phyloP scores from a whole-genome alignment of 352 stramenopile species.

The Globisporangium barbulae region DNA sequence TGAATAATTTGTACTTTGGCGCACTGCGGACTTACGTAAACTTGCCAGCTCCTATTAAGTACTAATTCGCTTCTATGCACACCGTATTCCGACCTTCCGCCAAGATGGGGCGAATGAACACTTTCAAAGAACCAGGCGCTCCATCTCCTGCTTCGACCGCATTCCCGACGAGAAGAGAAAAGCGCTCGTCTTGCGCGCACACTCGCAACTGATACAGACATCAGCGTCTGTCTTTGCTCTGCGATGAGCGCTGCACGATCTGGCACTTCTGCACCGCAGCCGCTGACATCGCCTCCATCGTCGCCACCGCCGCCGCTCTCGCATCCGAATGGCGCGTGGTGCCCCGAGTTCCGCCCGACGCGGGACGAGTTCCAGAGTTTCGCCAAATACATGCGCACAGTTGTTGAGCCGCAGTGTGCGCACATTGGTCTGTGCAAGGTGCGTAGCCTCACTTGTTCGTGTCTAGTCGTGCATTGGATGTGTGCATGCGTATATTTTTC shows the following conservation, averaged over 20 bases:
- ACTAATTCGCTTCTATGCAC: not conserved
- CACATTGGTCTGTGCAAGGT: conserved; percentile 90
- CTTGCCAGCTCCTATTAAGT: not conserved
- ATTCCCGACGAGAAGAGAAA: not conserved
- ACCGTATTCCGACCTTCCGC: not conserved
- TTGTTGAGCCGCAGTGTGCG: conserved; percentile 76
- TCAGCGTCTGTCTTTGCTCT: not conserved
- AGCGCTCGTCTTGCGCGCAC: not conserved
- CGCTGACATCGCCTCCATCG: conserved; percentile 1
- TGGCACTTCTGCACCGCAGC: not conserved
- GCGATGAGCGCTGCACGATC: not conserved
- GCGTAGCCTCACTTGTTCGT: not conserved
- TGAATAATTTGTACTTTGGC: conserved; percentile 1
- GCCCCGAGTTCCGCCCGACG: conserved; percentile 85
- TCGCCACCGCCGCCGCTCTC: conserved; percentile 16
- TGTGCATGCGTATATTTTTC: not conserved
- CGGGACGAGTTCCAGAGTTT: conserved; percentile 85
- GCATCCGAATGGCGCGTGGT: conserved; percentile 44
- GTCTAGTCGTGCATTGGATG: not conserved
- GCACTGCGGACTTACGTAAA: too few species aligned
- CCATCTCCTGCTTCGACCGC: not conserved
- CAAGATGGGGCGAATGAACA: not conserved
- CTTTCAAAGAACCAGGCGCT: not conserved
- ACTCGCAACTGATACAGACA: not conserved
- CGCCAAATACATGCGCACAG: conserved; percentile 74